Evolutionary conservation across 2,329 filamentous ascomycete species (phyloP).

Genomic region (Thielaviopsis populi): DNA sequence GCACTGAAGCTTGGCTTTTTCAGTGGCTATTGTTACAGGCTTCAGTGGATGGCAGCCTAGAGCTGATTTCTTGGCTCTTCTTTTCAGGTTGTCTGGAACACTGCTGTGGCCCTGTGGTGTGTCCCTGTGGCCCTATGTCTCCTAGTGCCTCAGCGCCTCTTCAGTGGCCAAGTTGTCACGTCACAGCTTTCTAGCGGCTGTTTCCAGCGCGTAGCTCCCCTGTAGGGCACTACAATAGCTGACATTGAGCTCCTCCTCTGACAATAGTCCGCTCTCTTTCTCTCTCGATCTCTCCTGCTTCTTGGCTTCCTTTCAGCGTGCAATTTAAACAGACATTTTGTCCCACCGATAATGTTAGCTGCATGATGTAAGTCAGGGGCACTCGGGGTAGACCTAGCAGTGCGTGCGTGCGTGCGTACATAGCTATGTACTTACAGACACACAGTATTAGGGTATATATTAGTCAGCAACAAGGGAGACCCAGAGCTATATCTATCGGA

Average conservation of each 20-base stretch:
- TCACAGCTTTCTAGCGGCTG: background rate
- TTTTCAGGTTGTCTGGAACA: background rate
- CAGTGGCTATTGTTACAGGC: background rate
- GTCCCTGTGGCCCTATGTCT: too few relatives aligned
- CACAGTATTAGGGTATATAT: too few relatives aligned
- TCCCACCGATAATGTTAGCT: background rate
- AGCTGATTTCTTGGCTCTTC: background rate
- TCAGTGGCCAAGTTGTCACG: too few relatives aligned
- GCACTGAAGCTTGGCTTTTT: background rate
- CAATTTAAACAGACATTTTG: background rate
- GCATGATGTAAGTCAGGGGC: background rate
- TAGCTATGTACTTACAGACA: too few relatives aligned
- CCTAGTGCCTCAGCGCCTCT: too few relatives aligned
- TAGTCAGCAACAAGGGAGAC: too few relatives aligned
- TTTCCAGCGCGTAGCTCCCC: background rate
- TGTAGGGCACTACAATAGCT: background rate
- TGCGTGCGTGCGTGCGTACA: too few relatives aligned
- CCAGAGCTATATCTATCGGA: too few relatives aligned
- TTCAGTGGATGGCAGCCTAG: background rate
- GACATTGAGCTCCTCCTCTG: background rate
- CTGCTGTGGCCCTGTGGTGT: too few relatives aligned
- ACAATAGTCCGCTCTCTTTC: background rate
- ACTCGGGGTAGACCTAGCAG: too few relatives aligned
- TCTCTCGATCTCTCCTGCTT: background rate
- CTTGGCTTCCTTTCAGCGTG: background rate